Base-by-base conservation (phyloP, 192 early-diverging fungal genomes). In the Gorgonomyces haynaldii region DNA sequence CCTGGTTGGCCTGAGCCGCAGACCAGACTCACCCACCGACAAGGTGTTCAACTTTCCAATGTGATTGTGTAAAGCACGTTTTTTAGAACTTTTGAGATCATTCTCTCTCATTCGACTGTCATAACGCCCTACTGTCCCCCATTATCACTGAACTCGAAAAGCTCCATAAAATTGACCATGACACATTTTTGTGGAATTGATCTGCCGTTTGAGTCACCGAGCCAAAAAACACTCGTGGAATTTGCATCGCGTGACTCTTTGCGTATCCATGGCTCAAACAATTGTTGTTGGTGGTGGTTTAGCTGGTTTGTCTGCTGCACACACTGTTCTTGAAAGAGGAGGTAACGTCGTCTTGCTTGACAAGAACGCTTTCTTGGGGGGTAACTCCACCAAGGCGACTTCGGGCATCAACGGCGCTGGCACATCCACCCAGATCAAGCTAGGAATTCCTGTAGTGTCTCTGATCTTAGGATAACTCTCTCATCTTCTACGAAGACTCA, bases 341-440 rank as follows among this genome's bases (percentile, higher is more conserved):
- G 81, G 81, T 31, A 84, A 84, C 44, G 88, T 90, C 53, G 58
- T 88, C 32, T 61, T 91, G 26, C 57, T 89, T 24, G 86, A 89
- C 60, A 91, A 91, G 62, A 89, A 91, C 64, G 61, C 81, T 52
- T 89, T 88, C 70, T 75, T 91, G 50, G 88, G 88, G 29, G 76
- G 72, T 70, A 96, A 96, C 80, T 94, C 91, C 31, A 92, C 91
- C 53, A 96, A 96, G 71, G 93, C 93, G 19, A 93, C 91, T 12
- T 93, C 91, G 3, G 93, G 93, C 46, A 97, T 97, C 65, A 97
- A 94, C 72, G 91, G 91, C 32, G 91, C 84, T 29, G 67, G 83
- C 27, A 97, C 93, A 32, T 74, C 72, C 39, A 86, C 88, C 36
- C 93, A 97, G 57, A 67, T 79, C 19, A 60, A 58, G 30, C 60